Percentiles rank a stretch among this genome's conserved stretches.
Evolutionary conservation across 1,284 basidiomycete species (phyloP).

Genomic region (Puccinia novopanici): DNA sequence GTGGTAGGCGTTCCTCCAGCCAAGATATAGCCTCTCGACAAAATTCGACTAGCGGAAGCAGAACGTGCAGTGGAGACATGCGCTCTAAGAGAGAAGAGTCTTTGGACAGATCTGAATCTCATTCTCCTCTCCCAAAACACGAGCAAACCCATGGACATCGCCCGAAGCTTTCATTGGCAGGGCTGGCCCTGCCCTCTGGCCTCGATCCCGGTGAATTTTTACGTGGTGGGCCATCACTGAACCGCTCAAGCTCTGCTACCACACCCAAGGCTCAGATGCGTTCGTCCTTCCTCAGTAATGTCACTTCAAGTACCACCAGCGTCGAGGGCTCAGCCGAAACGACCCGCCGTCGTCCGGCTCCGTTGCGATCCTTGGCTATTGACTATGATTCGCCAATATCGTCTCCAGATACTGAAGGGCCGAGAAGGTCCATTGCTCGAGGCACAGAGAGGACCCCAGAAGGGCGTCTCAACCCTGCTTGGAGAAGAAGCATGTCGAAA

Average conservation of each 20-base stretch:
- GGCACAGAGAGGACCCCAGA: constrained; percentile 28
- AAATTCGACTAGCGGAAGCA: constrained; percentile 18
- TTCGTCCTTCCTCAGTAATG: constrained; percentile 14
- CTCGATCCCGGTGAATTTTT: constrained; percentile 24
- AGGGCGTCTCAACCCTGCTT: constrained; percentile 9
- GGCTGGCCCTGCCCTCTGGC: constrained; percentile 14
- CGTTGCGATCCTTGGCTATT: constrained; percentile 15
- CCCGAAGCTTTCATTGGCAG: constrained; percentile 23
- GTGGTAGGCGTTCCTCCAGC: constrained; percentile 27
- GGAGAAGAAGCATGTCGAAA: constrained; percentile 41
- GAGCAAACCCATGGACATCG: constrained; percentile 15
- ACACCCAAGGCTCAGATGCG: constrained; percentile 39
- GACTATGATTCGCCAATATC: constrained; percentile 38
- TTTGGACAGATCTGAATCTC: constrained; percentile 18
- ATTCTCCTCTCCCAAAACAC: constrained; percentile 15
- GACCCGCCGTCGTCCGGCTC: constrained; percentile 27
- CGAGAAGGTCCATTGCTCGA: background rate
- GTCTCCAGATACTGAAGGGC: constrained; percentile 32
- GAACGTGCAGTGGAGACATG: background rate
- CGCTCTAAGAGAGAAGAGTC: constrained; percentile 25
- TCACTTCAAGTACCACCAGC: constrained; percentile 4
- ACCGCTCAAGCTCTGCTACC: constrained; percentile 24
- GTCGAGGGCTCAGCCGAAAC: constrained; percentile 27
- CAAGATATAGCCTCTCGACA: constrained; percentile 14
- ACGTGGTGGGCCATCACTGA: constrained; percentile 30